Percentiles rank a stretch among this genome's conserved stretches.
phyloP scores from a whole-genome alignment of 352 stramenopile genomes.

The Pythium aphanidermatum region DNA sequence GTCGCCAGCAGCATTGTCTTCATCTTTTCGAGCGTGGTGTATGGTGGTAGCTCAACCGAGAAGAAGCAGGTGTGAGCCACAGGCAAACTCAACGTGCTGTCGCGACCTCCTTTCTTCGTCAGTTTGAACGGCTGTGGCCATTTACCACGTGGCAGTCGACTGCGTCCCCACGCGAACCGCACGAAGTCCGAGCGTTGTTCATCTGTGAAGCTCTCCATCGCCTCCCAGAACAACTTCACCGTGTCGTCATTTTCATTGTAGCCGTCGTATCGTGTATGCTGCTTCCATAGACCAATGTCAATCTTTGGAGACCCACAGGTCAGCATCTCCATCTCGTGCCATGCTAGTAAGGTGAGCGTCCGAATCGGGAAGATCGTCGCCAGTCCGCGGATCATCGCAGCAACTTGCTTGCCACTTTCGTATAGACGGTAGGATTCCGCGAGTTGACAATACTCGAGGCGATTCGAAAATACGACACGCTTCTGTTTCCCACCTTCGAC shows the following conservation, averaged over 20 bases:
- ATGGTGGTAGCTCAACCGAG: slow-evolving; percentile 91
- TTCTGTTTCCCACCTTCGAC: slow-evolving; percentile 56
- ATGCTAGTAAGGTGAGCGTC: slow-evolving; percentile 86
- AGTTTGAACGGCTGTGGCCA: slow-evolving; percentile 90
- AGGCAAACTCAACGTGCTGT: slow-evolving; percentile 76
- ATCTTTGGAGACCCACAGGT: slow-evolving; percentile 90
- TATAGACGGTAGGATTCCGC: slow-evolving; percentile 76
- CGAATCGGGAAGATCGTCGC: slow-evolving; percentile 78
- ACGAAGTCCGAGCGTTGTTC: slow-evolving; percentile 89
- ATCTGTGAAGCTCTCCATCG: slow-evolving; percentile 82
- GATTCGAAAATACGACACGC: slow-evolving; percentile 80
- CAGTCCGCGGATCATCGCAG: slow-evolving; percentile 76
- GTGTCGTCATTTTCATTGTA: slow-evolving; percentile 78
- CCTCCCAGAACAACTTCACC: slow-evolving; percentile 88
- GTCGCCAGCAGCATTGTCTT: slow-evolving; percentile 88
- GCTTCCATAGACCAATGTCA: slow-evolving; percentile 81
- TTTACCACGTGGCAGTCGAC: slow-evolving; percentile 83
- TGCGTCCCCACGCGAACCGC: slow-evolving; percentile 93
- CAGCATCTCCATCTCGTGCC: slow-evolving; percentile 89
- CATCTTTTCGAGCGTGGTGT: slow-evolving; percentile 90
- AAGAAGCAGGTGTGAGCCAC: slow-evolving; percentile 97
- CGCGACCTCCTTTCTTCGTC: slow-evolving; percentile 84
- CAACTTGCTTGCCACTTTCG: slow-evolving; percentile 64
- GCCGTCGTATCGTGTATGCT: slow-evolving; percentile 87
- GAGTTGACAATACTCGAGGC: slow-evolving; percentile 76